phyloP scores from a whole-genome alignment of 352 stramenopile species.

The Albugo candida region DNA sequence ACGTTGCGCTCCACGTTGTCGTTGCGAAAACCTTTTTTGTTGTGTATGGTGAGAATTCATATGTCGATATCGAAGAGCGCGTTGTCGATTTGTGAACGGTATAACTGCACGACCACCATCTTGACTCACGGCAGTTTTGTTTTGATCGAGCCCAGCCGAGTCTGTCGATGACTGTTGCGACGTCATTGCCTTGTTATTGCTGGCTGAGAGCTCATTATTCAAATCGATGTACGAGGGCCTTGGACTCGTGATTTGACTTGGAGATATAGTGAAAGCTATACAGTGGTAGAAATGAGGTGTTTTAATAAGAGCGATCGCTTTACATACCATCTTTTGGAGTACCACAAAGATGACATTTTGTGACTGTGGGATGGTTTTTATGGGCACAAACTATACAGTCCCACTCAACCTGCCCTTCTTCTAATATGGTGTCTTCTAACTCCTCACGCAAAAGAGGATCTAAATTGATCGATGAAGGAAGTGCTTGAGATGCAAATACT shows the following conservation, averaged over 20 bases:
- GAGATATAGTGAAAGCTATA: too few species aligned
- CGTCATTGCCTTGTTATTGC: neutral
- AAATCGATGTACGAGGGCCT: constrained; percentile 10
- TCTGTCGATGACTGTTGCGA: constrained; percentile 9
- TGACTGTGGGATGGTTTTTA: constrained; percentile 50
- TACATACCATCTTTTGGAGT: constrained; percentile 26
- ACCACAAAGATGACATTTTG: constrained; percentile 36
- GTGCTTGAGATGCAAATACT: too few species aligned
- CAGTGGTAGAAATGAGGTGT: too few species aligned
- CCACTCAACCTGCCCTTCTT: constrained; percentile 39
- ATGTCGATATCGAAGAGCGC: constrained; percentile 41
- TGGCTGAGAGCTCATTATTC: constrained; percentile 7
- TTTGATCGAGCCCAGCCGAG: constrained; percentile 7
- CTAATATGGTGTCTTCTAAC: constrained; percentile 39
- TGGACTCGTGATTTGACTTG: too few species aligned
- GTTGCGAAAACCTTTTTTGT: constrained; percentile 38
- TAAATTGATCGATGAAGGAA: too few species aligned
- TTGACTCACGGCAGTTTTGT: neutral
- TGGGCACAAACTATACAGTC: constrained; percentile 56
- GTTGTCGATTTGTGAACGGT: constrained; percentile 15
- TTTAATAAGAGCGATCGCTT: too few species aligned
- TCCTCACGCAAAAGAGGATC: constrained; percentile 33
- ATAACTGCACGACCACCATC: neutral
- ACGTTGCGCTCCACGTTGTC: constrained; percentile 43
- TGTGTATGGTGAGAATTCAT: constrained; percentile 35